These are phyloP conservation scores for Zarea fungicola DNA, from an alignment of 2,329 filamentous ascomycete genomes.

Conservation along the genomic window DNA sequence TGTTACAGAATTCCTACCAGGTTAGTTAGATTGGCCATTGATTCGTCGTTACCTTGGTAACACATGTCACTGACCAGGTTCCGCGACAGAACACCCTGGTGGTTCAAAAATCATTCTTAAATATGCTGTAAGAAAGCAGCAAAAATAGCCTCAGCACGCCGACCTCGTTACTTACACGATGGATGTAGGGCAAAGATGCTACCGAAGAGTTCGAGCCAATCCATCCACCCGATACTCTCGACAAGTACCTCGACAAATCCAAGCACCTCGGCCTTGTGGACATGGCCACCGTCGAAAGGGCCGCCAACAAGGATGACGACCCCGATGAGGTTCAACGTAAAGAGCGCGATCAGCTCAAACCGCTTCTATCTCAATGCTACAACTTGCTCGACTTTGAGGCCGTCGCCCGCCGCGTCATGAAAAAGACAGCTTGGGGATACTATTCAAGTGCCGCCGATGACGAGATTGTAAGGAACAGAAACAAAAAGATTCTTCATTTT, in stretches of 20 bases:
- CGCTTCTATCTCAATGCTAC: slow-evolving; percentile 79
- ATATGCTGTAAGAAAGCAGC: slow-evolving; percentile 58
- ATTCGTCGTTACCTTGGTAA: neutral
- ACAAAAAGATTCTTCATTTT: neutral
- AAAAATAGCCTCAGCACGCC: neutral
- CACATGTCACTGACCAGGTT: neutral
- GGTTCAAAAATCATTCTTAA: slow-evolving; percentile 92
- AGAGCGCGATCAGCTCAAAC: slow-evolving; percentile 70
- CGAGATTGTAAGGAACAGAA: slow-evolving; percentile 31
- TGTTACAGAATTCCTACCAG: slow-evolving; percentile 82
- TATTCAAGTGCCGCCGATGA: slow-evolving; percentile 79
- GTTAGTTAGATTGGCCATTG: slow-evolving; percentile 32
- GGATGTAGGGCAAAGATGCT: slow-evolving; percentile 75
- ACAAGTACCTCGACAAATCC: slow-evolving; percentile 74
- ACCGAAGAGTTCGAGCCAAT: slow-evolving; percentile 90
- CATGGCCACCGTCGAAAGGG: slow-evolving; percentile 73
- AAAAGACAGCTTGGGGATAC: slow-evolving; percentile 95
- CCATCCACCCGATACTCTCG: slow-evolving; percentile 78
- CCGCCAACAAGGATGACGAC: slow-evolving; percentile 62
- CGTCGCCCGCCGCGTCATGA: slow-evolving; percentile 86
- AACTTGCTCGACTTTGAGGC: slow-evolving; percentile 95
- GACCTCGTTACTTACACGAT: neutral
- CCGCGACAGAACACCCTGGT: slow-evolving; percentile 68
- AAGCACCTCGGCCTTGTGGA: slow-evolving; percentile 90
- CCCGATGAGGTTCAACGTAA: slow-evolving; percentile 59